Base-by-base conservation (phyloP, 2,329 filamentous ascomycete genomes). In the Coniella vitis region DNA sequence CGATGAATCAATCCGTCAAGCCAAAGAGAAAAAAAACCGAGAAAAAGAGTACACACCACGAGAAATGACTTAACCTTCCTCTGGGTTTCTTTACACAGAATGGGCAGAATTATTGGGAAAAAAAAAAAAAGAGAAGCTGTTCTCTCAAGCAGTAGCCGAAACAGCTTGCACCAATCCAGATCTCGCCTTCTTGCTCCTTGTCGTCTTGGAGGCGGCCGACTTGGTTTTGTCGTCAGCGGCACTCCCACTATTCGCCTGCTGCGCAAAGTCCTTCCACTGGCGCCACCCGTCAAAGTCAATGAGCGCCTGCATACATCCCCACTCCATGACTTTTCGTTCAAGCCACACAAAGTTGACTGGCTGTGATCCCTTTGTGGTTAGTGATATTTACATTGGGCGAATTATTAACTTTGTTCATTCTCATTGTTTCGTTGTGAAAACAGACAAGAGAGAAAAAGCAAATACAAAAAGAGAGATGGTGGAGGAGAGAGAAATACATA, bases 251-350 rank as follows among this genome's bases (percentile, higher is more conserved):
- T 10, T 29, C 25, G 25, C 25, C 25, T 29, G 25, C 49, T 74
- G 70, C 8, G 72, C 73, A 61, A 87, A 91, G 60, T 93, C 87
- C 65, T 95, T 95, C 93, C 93, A 98, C 66, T 89, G 89, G 48
- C 90, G 81, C 93, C 93, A 98, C 54, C 93, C 93, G 64, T 97
- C 91, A 64, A 93, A 97, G 70, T 98, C 93, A 61, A 98, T 97
- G 20, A 98, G 77, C 9, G 93, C 93, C 71, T 97, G 93, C 93
- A 98, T 98, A 72, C 93, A 97, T 49, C 93, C 93, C 93, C 93
- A 98, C 74, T 98, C 93, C 70, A 94, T 96, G 58, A 97, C 90
- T 67, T 98, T 98, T 50, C 91, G 83, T 65, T 96, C 89, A 21
- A 98, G 79, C 90, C 91, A 98, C 52, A 94, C 86, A 63, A 96